Conservation (phyloP, 2,329 filamentous ascomycete species). For the Sphaceloma murrayae region DNA sequence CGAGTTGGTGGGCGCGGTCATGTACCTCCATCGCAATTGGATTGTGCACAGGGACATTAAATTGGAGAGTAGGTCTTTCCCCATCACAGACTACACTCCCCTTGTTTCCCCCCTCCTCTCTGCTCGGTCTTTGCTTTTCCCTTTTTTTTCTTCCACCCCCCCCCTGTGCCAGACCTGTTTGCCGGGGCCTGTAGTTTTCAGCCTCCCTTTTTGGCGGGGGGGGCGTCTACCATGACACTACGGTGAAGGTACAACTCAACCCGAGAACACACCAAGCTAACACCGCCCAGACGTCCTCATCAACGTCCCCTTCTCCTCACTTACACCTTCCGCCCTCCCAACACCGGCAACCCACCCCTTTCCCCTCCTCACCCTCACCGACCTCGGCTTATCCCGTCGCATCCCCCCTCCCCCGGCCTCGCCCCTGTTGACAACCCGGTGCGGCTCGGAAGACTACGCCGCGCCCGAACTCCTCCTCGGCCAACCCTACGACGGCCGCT, state of each 20-base stretch:
- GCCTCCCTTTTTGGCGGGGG: too few relatives aligned
- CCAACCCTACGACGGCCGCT: slow-evolving; percentile 83
- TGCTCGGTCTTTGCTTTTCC: not conserved
- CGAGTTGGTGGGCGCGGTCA: slow-evolving; percentile 75
- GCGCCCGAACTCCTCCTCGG: slow-evolving; percentile 94
- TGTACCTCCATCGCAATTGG: slow-evolving; percentile 71
- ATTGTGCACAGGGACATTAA: slow-evolving; percentile 98
- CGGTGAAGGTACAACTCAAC: too few relatives aligned
- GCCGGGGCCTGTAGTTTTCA: too few relatives aligned
- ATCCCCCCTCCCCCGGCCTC: slow-evolving; percentile 64
- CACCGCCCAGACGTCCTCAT: slow-evolving; percentile 67
- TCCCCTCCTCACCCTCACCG: slow-evolving; percentile 79
- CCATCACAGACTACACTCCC: too few relatives aligned
- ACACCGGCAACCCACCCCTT: slow-evolving; percentile 70
- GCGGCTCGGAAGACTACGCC: slow-evolving; percentile 93
- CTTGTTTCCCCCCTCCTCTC: slow-evolving; percentile 17
- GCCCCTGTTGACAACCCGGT: slow-evolving; percentile 83
- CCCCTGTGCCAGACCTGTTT: too few relatives aligned
- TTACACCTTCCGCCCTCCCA: slow-evolving; percentile 46
- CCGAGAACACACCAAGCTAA: slow-evolving; percentile 26
- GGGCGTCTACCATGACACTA: too few relatives aligned
- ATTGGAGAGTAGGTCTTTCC: slow-evolving; percentile 72
- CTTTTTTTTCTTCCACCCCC: too few relatives aligned
- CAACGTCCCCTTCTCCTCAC: slow-evolving; percentile 60
- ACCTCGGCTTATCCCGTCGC: slow-evolving; percentile 78